Percentiles rank a stretch among this genome's conserved stretches.
These are phyloP conservation scores for Cantharellus anzutake DNA, from an alignment of 768 basidiomycete genomes.

Conservation along the genomic window DNA sequence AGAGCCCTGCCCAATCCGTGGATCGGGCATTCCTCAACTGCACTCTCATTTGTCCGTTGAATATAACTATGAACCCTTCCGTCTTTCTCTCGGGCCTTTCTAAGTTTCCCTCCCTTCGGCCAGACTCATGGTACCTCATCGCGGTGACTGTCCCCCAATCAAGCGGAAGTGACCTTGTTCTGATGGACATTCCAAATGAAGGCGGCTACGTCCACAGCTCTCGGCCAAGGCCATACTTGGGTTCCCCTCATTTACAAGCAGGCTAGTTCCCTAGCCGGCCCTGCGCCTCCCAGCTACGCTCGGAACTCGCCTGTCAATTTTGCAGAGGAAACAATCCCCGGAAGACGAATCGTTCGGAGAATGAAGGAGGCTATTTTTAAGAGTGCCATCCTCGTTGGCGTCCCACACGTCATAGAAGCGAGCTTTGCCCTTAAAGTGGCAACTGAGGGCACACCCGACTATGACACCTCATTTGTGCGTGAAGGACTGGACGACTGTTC, in stretches of 20 bases:
- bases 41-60: too few species aligned
- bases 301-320: neutral
- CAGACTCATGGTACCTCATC: neutral
- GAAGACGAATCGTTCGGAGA: neutral
- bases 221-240: neutral
- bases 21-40: too few species aligned
- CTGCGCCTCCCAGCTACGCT: neutral
- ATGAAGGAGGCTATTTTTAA: slow-evolving; percentile 3
- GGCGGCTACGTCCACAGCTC: neutral
- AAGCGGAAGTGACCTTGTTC: neutral
- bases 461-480: neutral
- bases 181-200: neutral
- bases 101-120: neutral
- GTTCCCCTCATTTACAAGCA: neutral
- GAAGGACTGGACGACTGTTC: neutral
- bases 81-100: neutral
- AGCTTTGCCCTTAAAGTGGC: neutral
- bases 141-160: neutral
- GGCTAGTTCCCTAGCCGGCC: neutral
- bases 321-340: neutral
- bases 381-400: slow-evolving; percentile 1
- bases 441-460: neutral
- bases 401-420: slow-evolving; percentile 1
- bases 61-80: too few species aligned
- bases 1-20: too few species aligned